These are phyloP conservation scores for Blastosporella zonata DNA, from an alignment of 1,284 basidiomycete genomes.

Conservation along the genomic window DNA sequence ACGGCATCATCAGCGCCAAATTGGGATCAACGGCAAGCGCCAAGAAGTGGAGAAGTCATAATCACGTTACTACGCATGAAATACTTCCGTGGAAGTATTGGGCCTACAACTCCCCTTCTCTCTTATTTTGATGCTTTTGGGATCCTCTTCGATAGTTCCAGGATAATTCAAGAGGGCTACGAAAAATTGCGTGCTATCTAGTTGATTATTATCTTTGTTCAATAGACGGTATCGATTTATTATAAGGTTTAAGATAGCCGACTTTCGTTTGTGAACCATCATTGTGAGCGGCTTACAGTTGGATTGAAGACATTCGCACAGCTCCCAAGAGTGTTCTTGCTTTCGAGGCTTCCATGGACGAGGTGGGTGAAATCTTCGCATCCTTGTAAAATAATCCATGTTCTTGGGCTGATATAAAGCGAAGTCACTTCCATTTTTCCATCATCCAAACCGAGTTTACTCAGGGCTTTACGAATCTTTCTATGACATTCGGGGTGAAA, in stretches of 20 bases:
- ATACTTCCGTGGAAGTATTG: too few species aligned
- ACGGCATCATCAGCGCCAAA: not conserved
- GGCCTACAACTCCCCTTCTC: slow-evolving; percentile 15
- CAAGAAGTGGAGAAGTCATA: too few species aligned
- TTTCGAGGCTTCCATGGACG: slow-evolving; percentile 19
- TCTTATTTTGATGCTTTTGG: slow-evolving; percentile 17
- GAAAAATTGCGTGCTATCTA: slow-evolving; percentile 16
- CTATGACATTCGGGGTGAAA: slow-evolving; percentile 17
- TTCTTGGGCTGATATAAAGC: slow-evolving; percentile 13
- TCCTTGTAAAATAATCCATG: slow-evolving; percentile 16
- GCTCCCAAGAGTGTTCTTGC: slow-evolving; percentile 31
- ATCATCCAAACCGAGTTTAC: slow-evolving; percentile 19
- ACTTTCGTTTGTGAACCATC: slow-evolving; percentile 26
- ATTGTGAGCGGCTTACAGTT: slow-evolving; percentile 23
- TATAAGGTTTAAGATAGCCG: slow-evolving; percentile 27
- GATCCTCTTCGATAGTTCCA: slow-evolving; percentile 13
- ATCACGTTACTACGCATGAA: too few species aligned
- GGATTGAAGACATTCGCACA: slow-evolving; percentile 31
- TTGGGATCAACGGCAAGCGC: too few species aligned
- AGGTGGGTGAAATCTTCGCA: slow-evolving; percentile 22
- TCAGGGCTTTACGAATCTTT: slow-evolving; percentile 14
- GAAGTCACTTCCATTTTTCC: slow-evolving; percentile 17
- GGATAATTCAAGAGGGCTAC: slow-evolving; percentile 12
- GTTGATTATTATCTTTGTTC: not conserved
- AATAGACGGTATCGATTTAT: not conserved